Conservation (phyloP, 2,329 filamentous ascomycete genomes). For the Fusarium proliferatum region DNA sequence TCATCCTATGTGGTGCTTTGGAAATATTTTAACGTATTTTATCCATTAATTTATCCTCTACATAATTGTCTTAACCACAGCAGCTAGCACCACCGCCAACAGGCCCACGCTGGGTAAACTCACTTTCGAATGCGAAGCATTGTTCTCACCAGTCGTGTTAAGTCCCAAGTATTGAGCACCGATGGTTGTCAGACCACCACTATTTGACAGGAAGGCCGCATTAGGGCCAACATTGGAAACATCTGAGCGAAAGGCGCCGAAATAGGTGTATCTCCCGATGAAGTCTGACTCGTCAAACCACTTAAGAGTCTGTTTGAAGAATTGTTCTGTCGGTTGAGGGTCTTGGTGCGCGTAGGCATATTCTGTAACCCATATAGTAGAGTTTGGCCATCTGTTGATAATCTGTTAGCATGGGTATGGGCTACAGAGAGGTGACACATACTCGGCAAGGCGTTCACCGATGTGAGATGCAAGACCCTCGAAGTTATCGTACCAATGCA, state of each 20-base stretch:
- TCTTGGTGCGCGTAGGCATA: slow-evolving; percentile 71
- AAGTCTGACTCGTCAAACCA: slow-evolving; percentile 71
- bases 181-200: slow-evolving; percentile 78
- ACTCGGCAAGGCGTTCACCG: slow-evolving; percentile 59
- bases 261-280: slow-evolving; percentile 78
- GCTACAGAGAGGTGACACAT: slow-evolving; percentile 27
- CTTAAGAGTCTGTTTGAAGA: slow-evolving; percentile 73
- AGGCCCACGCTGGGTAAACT: background rate
- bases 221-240: slow-evolving; percentile 81
- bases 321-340: slow-evolving; percentile 68
- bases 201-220: slow-evolving; percentile 74
- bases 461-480: slow-evolving; percentile 74
- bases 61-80: slow-evolving; percentile 4
- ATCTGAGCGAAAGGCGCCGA: slow-evolving; percentile 76
- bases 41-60: background rate
- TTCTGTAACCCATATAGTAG: slow-evolving; percentile 81
- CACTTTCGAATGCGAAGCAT: slow-evolving; percentile 14
- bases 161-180: slow-evolving; percentile 81
- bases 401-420: background rate
- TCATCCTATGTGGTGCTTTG: background rate
- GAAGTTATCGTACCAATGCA: slow-evolving; percentile 78
- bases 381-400: slow-evolving; percentile 64
- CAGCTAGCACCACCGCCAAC: slow-evolving; percentile 10
- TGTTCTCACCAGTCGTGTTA: slow-evolving; percentile 54
- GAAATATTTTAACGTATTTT: background rate